Evolutionary conservation across 2,329 filamentous ascomycete genomes (phyloP), one percentile per base, ranked within the genome.

Genomic region (Cladophialophora chaetospira): DNA sequence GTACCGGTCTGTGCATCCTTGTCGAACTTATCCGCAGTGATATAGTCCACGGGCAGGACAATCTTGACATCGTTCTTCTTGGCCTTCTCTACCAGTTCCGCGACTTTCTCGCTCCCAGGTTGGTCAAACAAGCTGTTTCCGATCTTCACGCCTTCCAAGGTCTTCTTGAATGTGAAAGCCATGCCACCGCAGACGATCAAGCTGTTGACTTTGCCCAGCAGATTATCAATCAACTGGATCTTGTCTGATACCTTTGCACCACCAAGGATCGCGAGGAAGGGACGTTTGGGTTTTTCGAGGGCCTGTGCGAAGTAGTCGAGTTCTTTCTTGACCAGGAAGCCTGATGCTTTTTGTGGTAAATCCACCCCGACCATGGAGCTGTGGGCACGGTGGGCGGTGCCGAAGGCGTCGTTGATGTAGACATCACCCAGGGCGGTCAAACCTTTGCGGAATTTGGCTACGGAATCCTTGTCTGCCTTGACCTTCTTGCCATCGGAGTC

Each of bases 161-260:
- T 93, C 85, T 99, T 99, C 85, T 97, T 97, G 85, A 99, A 99
- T 69, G 94, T 99, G 81, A 97, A 99, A 63, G 94, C 92, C 94
- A 99, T 99, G 69, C 86, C 94, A 72, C 94, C 94, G 75, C 93
- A 96, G 78, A 99, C 88, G 77, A 99, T 88, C 66, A 99, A 84
- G 75, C 88, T 94, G 84, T 99, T 85, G 76, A 99, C 92, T 85
- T 99, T 97, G 77, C 91, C 89, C 67, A 99, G 88, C 66, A 99
- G 83, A 83, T 99, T 99, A 80, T 99, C 92, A 73, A 99, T 97
- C 69, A 99, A 84, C 82, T 97, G 91, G 75, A 99, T 99, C 88
- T 99, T 99, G 84, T 99, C 94, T 42, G 91, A 95, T 67, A 99
- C 91, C 85, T 99, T 99, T 74, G 94, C 91, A 67, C 94, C 94